Percentiles rank a stretch among this genome's conserved stretches.
Conservation (phyloP, 2,329 filamentous ascomycete species). For the Penicillium sp. region DNA sequence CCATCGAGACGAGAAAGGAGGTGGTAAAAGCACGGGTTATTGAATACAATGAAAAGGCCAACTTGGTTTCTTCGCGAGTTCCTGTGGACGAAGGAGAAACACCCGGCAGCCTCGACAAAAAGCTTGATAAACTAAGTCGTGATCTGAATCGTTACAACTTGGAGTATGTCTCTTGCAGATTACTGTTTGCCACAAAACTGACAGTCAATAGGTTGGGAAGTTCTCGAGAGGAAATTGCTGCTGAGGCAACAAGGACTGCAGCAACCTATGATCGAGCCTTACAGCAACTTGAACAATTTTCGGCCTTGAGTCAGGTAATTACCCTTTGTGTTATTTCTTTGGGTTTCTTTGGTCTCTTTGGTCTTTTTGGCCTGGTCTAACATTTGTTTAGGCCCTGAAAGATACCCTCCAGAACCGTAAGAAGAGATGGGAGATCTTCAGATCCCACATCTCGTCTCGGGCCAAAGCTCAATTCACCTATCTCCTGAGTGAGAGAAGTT, state of each 20-base stretch:
- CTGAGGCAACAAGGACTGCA: conserved; percentile 42
- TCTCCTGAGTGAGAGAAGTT: conserved; percentile 83
- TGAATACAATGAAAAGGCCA: conserved; percentile 58
- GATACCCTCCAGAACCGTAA: conserved; percentile 68
- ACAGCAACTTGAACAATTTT: conserved; percentile 40
- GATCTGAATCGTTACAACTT: conserved; percentile 60
- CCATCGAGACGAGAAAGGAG: conserved; percentile 51
- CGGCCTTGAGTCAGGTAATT: conserved; percentile 41
- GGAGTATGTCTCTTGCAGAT: conserved; percentile 37
- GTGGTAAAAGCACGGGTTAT: conserved; percentile 51
- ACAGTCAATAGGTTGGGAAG: conserved; percentile 55
- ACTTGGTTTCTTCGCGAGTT: conserved; percentile 57
- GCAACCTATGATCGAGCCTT: conserved; percentile 39
- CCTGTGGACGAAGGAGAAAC: conserved; percentile 66
- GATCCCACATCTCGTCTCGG: conserved; percentile 78
- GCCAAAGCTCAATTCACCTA: conserved; percentile 85
- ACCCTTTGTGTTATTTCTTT: not conserved
- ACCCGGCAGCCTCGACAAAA: conserved; percentile 50
- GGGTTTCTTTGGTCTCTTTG: conserved; percentile 17
- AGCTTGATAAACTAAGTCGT: conserved; percentile 53
- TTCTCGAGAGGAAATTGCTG: conserved; percentile 63
- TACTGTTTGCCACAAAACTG: conserved; percentile 17
- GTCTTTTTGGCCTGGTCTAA: conserved; percentile 13
- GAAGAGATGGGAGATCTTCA: conserved; percentile 76
- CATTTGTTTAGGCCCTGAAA: conserved; percentile 48